Conservation (phyloP, 495 filamentous ascomycete species). For the Chaetomium cochliodes region DNA sequence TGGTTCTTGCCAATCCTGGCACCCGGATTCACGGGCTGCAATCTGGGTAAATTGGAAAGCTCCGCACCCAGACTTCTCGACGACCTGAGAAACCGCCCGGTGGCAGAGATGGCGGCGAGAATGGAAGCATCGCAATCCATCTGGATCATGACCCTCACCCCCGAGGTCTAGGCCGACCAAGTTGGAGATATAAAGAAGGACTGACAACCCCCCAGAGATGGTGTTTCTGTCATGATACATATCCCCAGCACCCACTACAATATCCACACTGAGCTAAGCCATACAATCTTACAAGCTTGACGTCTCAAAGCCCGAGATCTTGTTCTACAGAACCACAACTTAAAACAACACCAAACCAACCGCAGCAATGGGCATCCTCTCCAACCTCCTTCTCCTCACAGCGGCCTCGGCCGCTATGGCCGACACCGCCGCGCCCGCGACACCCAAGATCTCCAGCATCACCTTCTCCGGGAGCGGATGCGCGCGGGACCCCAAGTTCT, state of each 20-base stretch:
- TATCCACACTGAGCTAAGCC: background rate
- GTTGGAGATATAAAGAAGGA: conserved; percentile 19
- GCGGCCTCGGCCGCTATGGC: conserved; percentile 27
- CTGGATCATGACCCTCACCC: background rate
- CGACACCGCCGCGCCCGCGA: conserved; percentile 21
- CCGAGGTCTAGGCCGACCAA: background rate
- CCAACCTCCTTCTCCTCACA: conserved; percentile 29
- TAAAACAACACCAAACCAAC: background rate
- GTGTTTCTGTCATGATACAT: background rate
- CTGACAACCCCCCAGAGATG: background rate
- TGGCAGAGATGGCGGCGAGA: conserved; percentile 19
- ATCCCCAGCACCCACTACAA: background rate
- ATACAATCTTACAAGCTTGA: background rate
- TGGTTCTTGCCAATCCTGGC: conserved; percentile 39
- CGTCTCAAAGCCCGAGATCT: background rate
- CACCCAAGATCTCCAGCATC: conserved; percentile 36
- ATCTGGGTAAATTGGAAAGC: conserved; percentile 39
- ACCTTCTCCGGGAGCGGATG: conserved; percentile 45
- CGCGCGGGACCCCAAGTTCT: conserved; percentile 33
- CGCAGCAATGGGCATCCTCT: conserved; percentile 34
- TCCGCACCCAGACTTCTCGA: conserved; percentile 27
- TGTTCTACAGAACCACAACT: background rate
- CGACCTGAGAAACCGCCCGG: conserved; percentile 10
- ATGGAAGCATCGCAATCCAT: background rate
- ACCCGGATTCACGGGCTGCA: conserved; percentile 36